Evolutionary conservation across 2,329 filamentous ascomycete species (phyloP).

Genomic region (Colletotrichum salicis): DNA sequence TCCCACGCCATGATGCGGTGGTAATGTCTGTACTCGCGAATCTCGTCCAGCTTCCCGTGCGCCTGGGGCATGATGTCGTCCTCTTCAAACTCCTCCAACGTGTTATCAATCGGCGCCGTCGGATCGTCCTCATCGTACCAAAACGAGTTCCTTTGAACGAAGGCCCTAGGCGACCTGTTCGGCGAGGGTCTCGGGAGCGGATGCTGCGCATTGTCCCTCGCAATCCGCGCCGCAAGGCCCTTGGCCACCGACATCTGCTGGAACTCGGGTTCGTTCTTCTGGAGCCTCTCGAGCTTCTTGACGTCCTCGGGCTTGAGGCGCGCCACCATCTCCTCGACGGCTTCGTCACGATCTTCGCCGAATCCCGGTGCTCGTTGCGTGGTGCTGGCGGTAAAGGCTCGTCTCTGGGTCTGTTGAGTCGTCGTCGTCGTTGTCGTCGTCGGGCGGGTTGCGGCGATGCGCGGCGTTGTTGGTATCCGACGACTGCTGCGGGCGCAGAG

Average conservation of each 20-base stretch:
- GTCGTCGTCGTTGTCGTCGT: slow-evolving; percentile 14
- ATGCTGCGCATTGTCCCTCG: slow-evolving; percentile 20
- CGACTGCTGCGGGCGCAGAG: slow-evolving; percentile 48
- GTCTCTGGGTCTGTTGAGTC: slow-evolving; percentile 31
- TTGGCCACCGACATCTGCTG: slow-evolving; percentile 28
- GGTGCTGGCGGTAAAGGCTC: slow-evolving; percentile 44
- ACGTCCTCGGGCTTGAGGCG: slow-evolving; percentile 33
- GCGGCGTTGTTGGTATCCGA: slow-evolving; percentile 38
- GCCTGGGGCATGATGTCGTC: slow-evolving; percentile 87
- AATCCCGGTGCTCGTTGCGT: slow-evolving; percentile 38
- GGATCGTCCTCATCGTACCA: slow-evolving; percentile 63
- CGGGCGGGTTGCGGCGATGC: slow-evolving; percentile 14
- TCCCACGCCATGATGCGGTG: slow-evolving; percentile 92
- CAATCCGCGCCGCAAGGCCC: slow-evolving; percentile 23
- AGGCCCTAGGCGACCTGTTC: background rate
- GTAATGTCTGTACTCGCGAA: slow-evolving; percentile 89
- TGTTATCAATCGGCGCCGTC: slow-evolving; percentile 60
- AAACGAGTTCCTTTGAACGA: slow-evolving; percentile 44
- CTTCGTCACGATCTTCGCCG: too few species aligned
- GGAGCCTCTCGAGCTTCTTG: slow-evolving; percentile 43
- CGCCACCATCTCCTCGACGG: slow-evolving; percentile 30
- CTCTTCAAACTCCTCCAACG: slow-evolving; percentile 73
- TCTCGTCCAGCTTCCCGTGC: slow-evolving; percentile 87
- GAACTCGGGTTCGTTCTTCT: slow-evolving; percentile 42
- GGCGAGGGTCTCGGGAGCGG: slow-evolving; percentile 22